A percentile compares a stretch with the other conserved stretches of the same genome.
phyloP scores from a whole-genome alignment of 2,329 filamentous ascomycete species.

The Trichoderma arundinaceum region DNA sequence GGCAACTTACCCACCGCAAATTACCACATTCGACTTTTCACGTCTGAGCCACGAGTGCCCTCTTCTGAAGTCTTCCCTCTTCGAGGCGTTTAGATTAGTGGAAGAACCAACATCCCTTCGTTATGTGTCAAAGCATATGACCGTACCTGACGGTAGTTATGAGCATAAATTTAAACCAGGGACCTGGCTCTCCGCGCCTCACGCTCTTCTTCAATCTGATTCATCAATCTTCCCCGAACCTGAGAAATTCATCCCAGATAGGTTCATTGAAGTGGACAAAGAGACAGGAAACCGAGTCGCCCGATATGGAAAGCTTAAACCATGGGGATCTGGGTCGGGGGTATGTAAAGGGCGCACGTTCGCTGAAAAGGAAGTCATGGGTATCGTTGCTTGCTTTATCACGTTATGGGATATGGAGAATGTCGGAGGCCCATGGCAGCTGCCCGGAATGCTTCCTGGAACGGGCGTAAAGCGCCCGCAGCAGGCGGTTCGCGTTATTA shows the following conservation, averaged over 20 bases:
- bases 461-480: constrained; percentile 18
- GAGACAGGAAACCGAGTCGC: constrained; percentile 20
- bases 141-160: constrained; percentile 28
- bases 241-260: constrained; percentile 35
- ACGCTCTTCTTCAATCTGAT: constrained; percentile 32
- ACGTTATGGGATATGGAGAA: constrained; percentile 24
- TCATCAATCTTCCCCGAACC: constrained; percentile 34
- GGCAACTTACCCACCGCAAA: constrained; percentile 1
- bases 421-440: constrained; percentile 11
- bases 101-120: constrained; percentile 36
- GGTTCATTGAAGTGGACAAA: constrained; percentile 34
- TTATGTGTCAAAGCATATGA: constrained; percentile 32
- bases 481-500: constrained; percentile 11
- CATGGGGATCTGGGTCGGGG: constrained; percentile 36
- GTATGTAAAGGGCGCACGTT: constrained; percentile 39
- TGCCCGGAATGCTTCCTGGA: constrained; percentile 2
- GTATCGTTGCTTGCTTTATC: constrained; percentile 21
- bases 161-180: constrained; percentile 35
- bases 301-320: constrained; percentile 36
- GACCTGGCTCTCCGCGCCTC: constrained; percentile 36
- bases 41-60: constrained; percentile 31
- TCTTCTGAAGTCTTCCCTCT: constrained; percentile 36
- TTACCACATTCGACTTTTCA: constrained; percentile 14
- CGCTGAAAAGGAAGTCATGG: constrained; percentile 38
- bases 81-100: constrained; percentile 36